Percentiles rank a stretch among this genome's conserved stretches.
These are phyloP conservation scores for Chlorella sp. DNA, from an alignment of 139 green algal genomes.

Conservation along the genomic window DNA sequence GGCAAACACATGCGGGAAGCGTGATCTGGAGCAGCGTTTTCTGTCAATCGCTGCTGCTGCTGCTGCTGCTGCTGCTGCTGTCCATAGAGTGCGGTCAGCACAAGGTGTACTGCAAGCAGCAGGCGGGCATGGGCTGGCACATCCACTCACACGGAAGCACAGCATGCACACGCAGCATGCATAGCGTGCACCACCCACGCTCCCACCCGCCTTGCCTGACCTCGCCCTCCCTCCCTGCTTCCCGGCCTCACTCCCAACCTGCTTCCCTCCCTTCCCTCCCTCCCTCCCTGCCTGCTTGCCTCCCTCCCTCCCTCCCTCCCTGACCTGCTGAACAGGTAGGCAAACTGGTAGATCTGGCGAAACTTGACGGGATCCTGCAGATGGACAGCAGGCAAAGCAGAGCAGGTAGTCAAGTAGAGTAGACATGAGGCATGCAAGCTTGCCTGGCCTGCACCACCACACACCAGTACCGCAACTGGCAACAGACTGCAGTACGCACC, in stretches of 20 bases:
- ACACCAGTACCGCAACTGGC: too few relatives aligned
- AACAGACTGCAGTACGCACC: too few relatives aligned
- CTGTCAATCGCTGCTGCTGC: too few relatives aligned
- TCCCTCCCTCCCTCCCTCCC: too few relatives aligned
- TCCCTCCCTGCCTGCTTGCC: too few relatives aligned
- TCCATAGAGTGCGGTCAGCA: neutral
- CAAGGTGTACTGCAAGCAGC: neutral
- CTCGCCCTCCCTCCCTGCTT: too few relatives aligned
- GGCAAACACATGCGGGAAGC: neutral
- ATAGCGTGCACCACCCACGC: neutral
- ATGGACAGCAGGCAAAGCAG: neutral
- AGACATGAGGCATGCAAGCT: neutral
- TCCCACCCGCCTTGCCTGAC: neutral
- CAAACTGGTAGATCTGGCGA: slow-evolving; percentile 82
- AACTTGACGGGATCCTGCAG: slow-evolving; percentile 68
- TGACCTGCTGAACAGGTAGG: slow-evolving; percentile 77
- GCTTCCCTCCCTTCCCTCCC: too few relatives aligned
- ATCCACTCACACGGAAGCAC: neutral
- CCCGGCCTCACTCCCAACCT: too few relatives aligned
- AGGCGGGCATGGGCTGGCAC: neutral
- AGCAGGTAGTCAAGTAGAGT: neutral
- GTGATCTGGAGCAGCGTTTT: neutral
- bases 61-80: too few relatives aligned
- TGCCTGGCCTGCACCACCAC: too few relatives aligned
- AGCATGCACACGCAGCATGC: neutral